Evolutionary conservation across 805 yeast genomes (phyloP).

Genomic region (Metschnikowia lunata): DNA sequence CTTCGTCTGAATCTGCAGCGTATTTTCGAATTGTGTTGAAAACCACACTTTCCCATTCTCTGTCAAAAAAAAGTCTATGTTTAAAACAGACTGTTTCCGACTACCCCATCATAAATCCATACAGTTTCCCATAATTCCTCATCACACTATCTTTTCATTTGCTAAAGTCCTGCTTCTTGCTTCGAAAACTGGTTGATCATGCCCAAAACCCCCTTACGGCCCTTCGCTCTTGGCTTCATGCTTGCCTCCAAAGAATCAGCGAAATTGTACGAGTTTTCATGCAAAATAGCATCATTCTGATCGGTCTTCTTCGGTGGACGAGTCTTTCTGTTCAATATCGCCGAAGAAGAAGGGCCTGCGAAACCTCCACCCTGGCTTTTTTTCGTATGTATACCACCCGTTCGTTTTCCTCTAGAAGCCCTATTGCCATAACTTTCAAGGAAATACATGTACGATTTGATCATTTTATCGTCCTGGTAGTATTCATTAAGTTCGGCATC

Average conservation of each 20-base stretch:
- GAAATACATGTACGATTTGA: constrained; percentile 83
- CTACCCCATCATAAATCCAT: no score
- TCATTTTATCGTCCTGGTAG: constrained; percentile 79
- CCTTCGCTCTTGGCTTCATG: constrained; percentile 24
- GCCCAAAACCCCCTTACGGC: constrained; percentile 63
- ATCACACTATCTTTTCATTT: not conserved
- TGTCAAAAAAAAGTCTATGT: no score
- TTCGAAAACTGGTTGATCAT: constrained; percentile 77
- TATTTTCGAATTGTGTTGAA: no score
- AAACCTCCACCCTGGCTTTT: not conserved
- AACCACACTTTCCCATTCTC: no score
- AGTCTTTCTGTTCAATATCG: not conserved
- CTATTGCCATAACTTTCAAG: constrained; percentile 69
- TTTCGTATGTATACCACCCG: not conserved
- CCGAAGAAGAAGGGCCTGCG: constrained; percentile 3
- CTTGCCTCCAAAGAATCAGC: constrained; percentile 28
- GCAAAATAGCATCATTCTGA: constrained; percentile 9
- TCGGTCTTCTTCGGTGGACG: not conserved
- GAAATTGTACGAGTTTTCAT: constrained; percentile 27
- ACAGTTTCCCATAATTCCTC: no score
- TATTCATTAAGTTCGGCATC: constrained; percentile 32
- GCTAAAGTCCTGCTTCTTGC: constrained; percentile 34
- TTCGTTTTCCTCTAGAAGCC: not conserved
- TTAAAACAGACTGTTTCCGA: no score
- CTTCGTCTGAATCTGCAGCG: no score